Percentiles rank a stretch among this genome's conserved stretches.
Evolutionary conservation across 495 filamentous ascomycete species (phyloP).

Genomic region (Talaromyces liani): DNA sequence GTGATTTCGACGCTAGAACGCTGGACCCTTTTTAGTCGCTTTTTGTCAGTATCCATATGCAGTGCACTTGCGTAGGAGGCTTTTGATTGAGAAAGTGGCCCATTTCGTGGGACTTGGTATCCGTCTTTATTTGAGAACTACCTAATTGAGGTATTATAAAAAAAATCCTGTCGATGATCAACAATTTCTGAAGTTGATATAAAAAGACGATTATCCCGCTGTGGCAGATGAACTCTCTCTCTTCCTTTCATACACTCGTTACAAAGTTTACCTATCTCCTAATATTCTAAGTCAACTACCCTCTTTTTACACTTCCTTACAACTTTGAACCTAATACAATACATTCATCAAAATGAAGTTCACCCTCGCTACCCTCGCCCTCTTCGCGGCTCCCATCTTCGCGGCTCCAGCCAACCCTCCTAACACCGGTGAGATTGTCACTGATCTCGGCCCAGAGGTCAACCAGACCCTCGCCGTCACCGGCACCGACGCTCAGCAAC

Average conservation of each 20-base stretch:
- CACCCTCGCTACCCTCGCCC: constrained; percentile 3
- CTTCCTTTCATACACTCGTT: background rate
- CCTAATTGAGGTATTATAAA: background rate
- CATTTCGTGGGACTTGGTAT: background rate
- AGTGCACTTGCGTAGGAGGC: background rate
- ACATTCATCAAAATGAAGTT: constrained; percentile 7
- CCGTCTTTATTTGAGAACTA: background rate
- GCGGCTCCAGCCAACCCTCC: constrained; percentile 13
- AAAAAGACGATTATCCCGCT: background rate
- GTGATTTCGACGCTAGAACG: background rate
- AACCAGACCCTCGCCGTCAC: constrained; percentile 23
- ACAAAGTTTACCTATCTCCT: background rate
- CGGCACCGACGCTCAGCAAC: constrained; percentile 24
- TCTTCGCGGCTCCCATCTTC: constrained; percentile 11
- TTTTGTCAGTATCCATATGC: background rate
- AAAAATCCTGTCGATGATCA: background rate
- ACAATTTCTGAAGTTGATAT: background rate
- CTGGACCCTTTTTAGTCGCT: background rate
- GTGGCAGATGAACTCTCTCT: background rate
- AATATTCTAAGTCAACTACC: background rate
- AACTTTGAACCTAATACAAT: background rate
- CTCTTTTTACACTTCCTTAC: background rate
- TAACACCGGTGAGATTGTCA: constrained; percentile 23
- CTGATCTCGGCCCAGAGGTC: constrained; percentile 26
- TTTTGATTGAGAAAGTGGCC: background rate